Base-by-base conservation (phyloP, 2,329 filamentous ascomycete genomes). In the Zymoseptoria crescenta region DNA sequence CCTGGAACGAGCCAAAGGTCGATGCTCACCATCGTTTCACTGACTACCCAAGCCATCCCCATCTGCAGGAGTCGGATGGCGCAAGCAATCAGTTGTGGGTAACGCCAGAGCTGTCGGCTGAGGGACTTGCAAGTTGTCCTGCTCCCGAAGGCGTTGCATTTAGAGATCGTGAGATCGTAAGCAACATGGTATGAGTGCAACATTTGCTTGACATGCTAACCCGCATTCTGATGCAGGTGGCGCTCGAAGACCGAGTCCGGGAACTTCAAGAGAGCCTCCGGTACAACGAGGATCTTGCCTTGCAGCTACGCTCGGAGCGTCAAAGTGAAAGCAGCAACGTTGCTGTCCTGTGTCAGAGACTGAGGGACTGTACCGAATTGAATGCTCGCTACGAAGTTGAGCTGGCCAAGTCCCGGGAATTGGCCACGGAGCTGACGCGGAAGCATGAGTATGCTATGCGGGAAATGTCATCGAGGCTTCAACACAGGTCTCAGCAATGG, bases 161-260 rank as follows among this genome's bases (percentile, higher is more conserved):
- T 49, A 57, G 68, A 52, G 66, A 70, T 55, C 60, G 62, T 19
- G 68, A 70, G 54, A 68, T 70, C 35, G 58, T 52, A 29, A 52
- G 51, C 35, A 45, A 13, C 35, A n/a, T 45, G 35, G 35, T 16
- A 45, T 45, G 35, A 13, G 16, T 45, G n/a, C 35, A 45, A 13
- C 35, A 45, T 16, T 16, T 45, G 35, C 13, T 45, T 45, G 35
- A 45, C 35, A 16, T 45, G 35, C 35, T 45, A 45, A 45, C 13
- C n/a, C n/a, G n/a, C 10, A 7, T 45, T 45, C 35, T 45, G 35
- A 45, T 45, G 35, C 16, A 45, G 35, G 35, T 60, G 49, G 57
- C 58, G 45, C 59, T 66, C 7, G 62, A 66, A 58, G 64, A 66
- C 27, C 59, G 63, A 21, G 60, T 64, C 53, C 55, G 60, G 30